Percentiles rank a stretch among this genome's conserved stretches.
These are phyloP conservation scores for Fusarium sp. DNA, from an alignment of 2,329 filamentous ascomycete species.

Conservation along the genomic window DNA sequence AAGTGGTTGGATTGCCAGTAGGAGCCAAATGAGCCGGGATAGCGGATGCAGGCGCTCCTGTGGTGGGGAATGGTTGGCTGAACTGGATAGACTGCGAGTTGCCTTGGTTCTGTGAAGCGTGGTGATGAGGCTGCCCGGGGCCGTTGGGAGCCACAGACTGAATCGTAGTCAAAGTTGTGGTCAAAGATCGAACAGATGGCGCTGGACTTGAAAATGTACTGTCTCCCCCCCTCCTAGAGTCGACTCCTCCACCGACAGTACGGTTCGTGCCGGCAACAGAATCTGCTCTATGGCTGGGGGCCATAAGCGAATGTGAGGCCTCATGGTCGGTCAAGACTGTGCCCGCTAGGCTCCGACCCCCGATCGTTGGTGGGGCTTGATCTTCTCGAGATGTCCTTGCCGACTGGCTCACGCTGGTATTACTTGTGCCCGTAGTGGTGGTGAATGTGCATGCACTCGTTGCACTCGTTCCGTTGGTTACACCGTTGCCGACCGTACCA, in stretches of 20 bases:
- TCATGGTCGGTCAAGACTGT: conserved; percentile 88
- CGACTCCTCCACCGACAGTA: conserved; percentile 74
- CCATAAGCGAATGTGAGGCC: conserved; percentile 77
- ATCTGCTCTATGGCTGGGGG: conserved; percentile 77
- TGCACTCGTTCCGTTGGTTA: conserved; percentile 58
- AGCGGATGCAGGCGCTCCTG: conserved; percentile 73
- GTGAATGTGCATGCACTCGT: conserved; percentile 67
- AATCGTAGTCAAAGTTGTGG: conserved; percentile 87
- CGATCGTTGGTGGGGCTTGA: conserved; percentile 66
- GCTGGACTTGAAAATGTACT: conserved; percentile 86
- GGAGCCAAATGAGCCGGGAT: conserved; percentile 77
- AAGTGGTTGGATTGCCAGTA: conserved; percentile 72
- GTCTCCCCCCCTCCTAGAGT: conserved; percentile 76
- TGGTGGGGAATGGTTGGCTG: conserved; percentile 73
- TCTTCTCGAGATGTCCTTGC: conserved; percentile 70
- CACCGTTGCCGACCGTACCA: conserved; percentile 62
- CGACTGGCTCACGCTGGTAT: conserved; percentile 69
- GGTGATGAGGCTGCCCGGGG: conserved; percentile 50
- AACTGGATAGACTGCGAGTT: conserved; percentile 68
- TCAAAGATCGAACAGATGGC: conserved; percentile 82
- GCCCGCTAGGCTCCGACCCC: conserved; percentile 78
- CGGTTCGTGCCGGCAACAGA: conserved; percentile 79
- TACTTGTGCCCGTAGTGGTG: conserved; percentile 63
- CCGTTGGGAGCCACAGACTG: conserved; percentile 76
- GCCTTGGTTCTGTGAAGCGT: conserved; percentile 51